Evolutionary conservation across 2,329 filamentous ascomycete genomes (phyloP), one percentile per base, ranked within the genome.

Genomic region (Tolypocladium ovalisporum): DNA sequence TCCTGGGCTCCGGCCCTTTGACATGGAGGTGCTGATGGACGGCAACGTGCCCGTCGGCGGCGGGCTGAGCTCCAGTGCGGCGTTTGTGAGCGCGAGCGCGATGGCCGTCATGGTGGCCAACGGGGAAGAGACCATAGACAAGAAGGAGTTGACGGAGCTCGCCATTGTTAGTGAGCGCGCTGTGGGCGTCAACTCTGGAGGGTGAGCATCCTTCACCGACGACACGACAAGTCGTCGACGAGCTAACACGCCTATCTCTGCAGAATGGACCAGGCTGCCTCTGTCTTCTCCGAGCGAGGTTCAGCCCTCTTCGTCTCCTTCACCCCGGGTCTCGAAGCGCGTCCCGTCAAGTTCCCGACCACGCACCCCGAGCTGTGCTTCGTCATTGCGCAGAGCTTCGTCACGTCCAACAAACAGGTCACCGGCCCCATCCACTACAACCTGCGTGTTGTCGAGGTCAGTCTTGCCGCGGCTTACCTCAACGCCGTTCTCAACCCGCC

Each of bases 241-340:
- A 22, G 47, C 47, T 51, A 19, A 51, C 47, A 4, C 4, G 2
- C 34, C 19, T 13, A 32, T 58, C 1, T 49, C 57, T 34, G 60
- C 61, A 90, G 92, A 57, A 97, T 99, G 94, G 94, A 99, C 68
- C 94, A 99, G 75, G 87, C 91, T 17, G 94, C 94, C 37, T 97
- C 93, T 0, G 93, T 99, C 62, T 94, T 99, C 73, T 93, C 91
- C 0, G 81, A 90, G 66, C 85, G 86, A 62, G 92, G 90, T 54
- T 89, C 88, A 42, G 91, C 94, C 12, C 83, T 97, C 49, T 92
- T 95, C 69, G 93, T 97, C 59, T 89, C 87, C 12, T 99, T 99
- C 76, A 85, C 85, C 62, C 94, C 94, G 3, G 79, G 77, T 22
- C 86, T 99, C 55, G 79, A 82, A 29, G 90, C 88, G 36, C 81